These are phyloP conservation scores for Angophora floribunda DNA, from an alignment of 345 rosid genomes.

Conservation along the genomic window DNA sequence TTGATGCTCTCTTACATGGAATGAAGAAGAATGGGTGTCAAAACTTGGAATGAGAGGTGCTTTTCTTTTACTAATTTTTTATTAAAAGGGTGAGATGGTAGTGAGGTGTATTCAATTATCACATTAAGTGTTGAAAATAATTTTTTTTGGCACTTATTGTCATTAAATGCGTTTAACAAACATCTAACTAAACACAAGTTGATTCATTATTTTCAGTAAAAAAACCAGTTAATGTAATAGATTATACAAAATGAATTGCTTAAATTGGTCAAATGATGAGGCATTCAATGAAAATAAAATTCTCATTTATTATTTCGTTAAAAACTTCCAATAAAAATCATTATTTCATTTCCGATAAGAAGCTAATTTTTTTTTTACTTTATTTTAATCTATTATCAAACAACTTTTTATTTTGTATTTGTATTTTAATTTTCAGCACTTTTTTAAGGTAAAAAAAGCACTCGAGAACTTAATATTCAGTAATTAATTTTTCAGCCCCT, in stretches of 20 bases:
- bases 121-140: not conserved
- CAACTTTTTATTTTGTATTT: not conserved
- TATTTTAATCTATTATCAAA: not conserved
- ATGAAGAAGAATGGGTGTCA: not conserved
- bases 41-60: not conserved
- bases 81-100: not conserved
- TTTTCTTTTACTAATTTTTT: not conserved
- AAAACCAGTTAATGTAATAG: not conserved
- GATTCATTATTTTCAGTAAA: not conserved
- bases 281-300: not conserved
- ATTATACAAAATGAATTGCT: not conserved
- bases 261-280: not conserved
- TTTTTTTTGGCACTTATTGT: not conserved
- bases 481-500: not conserved
- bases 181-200: not conserved
- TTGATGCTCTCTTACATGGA: not conserved
- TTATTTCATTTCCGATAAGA: not conserved
- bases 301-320: fast-evolving
- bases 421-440: not conserved
- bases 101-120: not conserved
- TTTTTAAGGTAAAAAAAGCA: not conserved
- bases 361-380: not conserved
- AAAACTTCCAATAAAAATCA: not conserved
- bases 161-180: not conserved
- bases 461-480: not conserved